Conservation (phyloP, 768 basidiomycete species). For the Crassisporium funariophilum region DNA sequence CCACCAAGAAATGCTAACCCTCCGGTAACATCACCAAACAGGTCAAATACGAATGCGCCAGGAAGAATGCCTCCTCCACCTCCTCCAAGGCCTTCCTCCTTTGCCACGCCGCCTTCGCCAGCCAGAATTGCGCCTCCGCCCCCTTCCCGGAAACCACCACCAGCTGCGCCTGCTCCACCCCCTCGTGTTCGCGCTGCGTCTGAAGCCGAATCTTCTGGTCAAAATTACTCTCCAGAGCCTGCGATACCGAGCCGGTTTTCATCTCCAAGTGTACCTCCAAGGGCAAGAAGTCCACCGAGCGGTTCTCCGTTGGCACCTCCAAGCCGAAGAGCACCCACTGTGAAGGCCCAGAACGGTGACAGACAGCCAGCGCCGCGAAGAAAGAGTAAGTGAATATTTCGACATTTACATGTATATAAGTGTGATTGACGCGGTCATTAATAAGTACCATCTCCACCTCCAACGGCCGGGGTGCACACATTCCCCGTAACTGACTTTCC, state of each 20-base stretch:
- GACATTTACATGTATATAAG: constrained; percentile 8
- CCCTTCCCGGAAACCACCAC: constrained; percentile 39
- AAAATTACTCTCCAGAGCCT: constrained; percentile 14
- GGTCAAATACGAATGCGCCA: constrained; percentile 26
- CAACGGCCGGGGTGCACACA: constrained; percentile 65
- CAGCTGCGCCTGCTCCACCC: constrained; percentile 31
- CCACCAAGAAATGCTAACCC: constrained; percentile 38
- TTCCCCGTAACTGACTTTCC: constrained; percentile 83
- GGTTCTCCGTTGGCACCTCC: constrained; percentile 24
- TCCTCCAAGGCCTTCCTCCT: constrained; percentile 24
- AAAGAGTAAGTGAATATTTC: constrained; percentile 46
- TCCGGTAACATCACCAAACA: constrained; percentile 25
- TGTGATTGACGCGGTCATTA: constrained; percentile 15
- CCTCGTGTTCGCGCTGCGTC: constrained; percentile 28
- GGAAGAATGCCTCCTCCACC: constrained; percentile 26
- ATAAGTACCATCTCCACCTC: constrained; percentile 52
- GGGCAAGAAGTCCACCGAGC: constrained; percentile 16
- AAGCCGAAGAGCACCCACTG: constrained; percentile 18
- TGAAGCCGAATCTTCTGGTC: constrained; percentile 18
- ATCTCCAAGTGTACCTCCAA: constrained; percentile 15
- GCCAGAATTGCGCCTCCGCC: constrained; percentile 39
- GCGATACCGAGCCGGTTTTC: constrained; percentile 19
- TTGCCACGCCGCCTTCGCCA: constrained; percentile 23
- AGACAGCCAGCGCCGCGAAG: constrained; percentile 43
- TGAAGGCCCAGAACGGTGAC: constrained; percentile 20